phyloP scores from a whole-genome alignment of 495 filamentous ascomycete genomes.

The Neurospora intermedia region DNA sequence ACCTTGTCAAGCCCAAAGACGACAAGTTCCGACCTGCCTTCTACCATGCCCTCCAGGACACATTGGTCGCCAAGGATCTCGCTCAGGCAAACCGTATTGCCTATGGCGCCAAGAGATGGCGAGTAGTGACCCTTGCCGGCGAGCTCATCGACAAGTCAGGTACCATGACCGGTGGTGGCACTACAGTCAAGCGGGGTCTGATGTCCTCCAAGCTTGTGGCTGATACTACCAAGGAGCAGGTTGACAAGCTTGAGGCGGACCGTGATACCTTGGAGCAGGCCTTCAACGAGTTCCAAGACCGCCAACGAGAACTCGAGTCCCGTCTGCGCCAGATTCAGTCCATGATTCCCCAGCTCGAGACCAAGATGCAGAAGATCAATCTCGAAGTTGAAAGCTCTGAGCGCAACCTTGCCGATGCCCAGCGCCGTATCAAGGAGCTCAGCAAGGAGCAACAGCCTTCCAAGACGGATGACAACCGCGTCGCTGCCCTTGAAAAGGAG shows the following conservation, averaged over 20 bases:
- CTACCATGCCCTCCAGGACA: slow-evolving; percentile 87
- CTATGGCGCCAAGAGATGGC: slow-evolving; percentile 84
- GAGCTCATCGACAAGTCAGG: slow-evolving; percentile 95
- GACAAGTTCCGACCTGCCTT: slow-evolving; percentile 84
- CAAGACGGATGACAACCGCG: slow-evolving; percentile 63
- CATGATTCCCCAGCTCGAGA: slow-evolving; percentile 75
- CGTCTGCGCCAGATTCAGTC: slow-evolving; percentile 63
- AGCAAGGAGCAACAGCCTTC: slow-evolving; percentile 67
- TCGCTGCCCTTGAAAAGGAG: slow-evolving; percentile 61
- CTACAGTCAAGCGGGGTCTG: slow-evolving; percentile 70
- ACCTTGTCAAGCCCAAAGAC: slow-evolving; percentile 82
- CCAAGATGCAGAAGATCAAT: slow-evolving; percentile 81
- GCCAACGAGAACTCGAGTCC: slow-evolving; percentile 65
- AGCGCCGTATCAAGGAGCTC: slow-evolving; percentile 75
- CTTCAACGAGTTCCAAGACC: slow-evolving; percentile 69
- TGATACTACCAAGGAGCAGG: slow-evolving; percentile 76
- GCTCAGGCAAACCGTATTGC: slow-evolving; percentile 93
- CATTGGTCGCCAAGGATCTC: slow-evolving; percentile 83
- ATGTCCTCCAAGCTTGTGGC: slow-evolving; percentile 94
- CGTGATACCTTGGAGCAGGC: slow-evolving; percentile 73
- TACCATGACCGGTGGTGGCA: slow-evolving; percentile 96
- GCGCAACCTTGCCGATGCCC: slow-evolving; percentile 71
- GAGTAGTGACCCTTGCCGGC: slow-evolving; percentile 89
- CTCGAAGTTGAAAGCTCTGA: slow-evolving; percentile 83
- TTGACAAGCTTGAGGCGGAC: slow-evolving; percentile 73